Conservation (phyloP, 2,329 filamentous ascomycete species). For the Polytolypa hystricis region DNA sequence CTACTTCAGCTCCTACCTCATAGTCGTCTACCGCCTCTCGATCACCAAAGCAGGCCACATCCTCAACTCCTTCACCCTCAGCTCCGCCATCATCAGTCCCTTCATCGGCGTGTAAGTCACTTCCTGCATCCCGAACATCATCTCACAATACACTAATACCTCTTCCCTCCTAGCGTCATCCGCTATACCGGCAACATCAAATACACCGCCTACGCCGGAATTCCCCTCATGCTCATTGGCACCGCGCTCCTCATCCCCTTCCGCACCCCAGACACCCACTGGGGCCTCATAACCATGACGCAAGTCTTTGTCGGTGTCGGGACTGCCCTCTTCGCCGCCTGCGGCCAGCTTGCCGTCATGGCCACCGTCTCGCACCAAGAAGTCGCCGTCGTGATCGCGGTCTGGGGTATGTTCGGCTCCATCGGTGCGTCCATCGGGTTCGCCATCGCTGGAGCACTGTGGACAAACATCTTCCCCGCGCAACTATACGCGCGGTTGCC, state of each 20-base stretch:
- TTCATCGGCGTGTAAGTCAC: slow-evolving; percentile 28
- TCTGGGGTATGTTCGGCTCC: slow-evolving; percentile 17
- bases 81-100: slow-evolving; percentile 36
- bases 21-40: slow-evolving; percentile 38
- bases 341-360: slow-evolving; percentile 46
- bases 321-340: slow-evolving; percentile 40
- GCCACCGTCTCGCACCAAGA: slow-evolving; percentile 41
- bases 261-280: slow-evolving; percentile 34
- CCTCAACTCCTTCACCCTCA: slow-evolving; percentile 37
- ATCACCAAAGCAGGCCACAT: slow-evolving; percentile 34
- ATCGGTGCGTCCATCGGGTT: slow-evolving; percentile 21
- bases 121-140: background rate
- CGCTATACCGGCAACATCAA: slow-evolving; percentile 40
- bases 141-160: no score
- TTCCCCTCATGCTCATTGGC: slow-evolving; percentile 40
- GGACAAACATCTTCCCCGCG: slow-evolving; percentile 17
- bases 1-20: slow-evolving; percentile 43
- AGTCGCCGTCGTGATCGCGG: slow-evolving; percentile 29
- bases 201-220: slow-evolving; percentile 34
- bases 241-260: slow-evolving; percentile 44
- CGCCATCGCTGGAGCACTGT: slow-evolving; percentile 20
- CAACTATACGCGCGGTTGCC: slow-evolving; percentile 13
- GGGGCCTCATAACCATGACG: slow-evolving; percentile 42
- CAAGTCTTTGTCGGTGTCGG: slow-evolving; percentile 43
- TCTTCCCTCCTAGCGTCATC: no score